Evolutionary conservation across 192 early-diverging fungal species (phyloP), one percentile per base, ranked within the genome.

Genomic region (Podila verticillata): DNA sequence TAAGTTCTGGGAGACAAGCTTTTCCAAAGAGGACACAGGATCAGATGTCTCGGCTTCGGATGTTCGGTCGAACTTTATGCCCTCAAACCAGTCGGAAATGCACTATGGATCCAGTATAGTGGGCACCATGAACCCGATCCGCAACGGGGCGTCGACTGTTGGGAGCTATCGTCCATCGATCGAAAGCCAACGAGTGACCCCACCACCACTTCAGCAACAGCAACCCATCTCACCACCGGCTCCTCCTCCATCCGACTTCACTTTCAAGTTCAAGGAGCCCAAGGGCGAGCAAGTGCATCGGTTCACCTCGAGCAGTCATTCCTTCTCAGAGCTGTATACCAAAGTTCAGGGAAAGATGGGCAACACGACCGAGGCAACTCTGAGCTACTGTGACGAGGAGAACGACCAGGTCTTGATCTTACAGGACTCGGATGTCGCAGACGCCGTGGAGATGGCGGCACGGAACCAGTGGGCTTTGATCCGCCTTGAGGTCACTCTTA

Each of bases 381-480:
- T 67, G 51, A 73, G 30, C 71, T 97, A 96, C 61, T 83, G 93
- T 60, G 96, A 97, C 74, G 96, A 97, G 47, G 96, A 97, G 34
- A 91, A 89, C 36, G 96, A 97, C 78, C 67, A 85, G 58, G 92
- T 97, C 9, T 82, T 91, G 60, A 84, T 97, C 44, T 83, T 87
- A 22, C 78, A 84, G 10, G 88, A 92, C 35, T 77, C 86, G 2
- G 96, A 96, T 74, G 81, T 97, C 49, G 82, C 85, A 30, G 93
- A 95, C 47, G 96, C 96, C 17, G 91, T 96, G 3, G 68, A 82
- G 13, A 86, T 95, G 84, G 93, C 96, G 17, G 61, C 34, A 22
- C 47, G 73, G 7, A 67, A 74, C 65, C 73, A 63, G 29, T 74
- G 73, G 73, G 29, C 60, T 6, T 26, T 74, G 51, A 68, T 74